These are phyloP conservation scores for Cladorrhinum samala DNA, from an alignment of 495 filamentous ascomycete species.

Conservation along the genomic window DNA sequence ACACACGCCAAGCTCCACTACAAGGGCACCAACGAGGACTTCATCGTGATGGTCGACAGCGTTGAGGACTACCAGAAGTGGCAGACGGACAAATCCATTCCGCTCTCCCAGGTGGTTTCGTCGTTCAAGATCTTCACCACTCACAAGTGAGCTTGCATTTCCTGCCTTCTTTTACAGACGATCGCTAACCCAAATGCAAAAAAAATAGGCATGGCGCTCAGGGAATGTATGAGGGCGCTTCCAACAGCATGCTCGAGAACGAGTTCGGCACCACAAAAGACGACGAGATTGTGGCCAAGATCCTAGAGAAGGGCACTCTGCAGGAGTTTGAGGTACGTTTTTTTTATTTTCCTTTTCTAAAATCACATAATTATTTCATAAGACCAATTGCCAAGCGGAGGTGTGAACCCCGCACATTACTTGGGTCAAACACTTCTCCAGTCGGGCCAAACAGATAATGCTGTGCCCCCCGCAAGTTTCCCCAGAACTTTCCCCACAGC, in stretches of 20 bases:
- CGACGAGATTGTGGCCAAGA: constrained; percentile 71
- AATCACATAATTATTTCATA: not conserved
- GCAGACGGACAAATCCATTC: constrained; percentile 71
- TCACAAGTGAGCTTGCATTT: constrained; percentile 63
- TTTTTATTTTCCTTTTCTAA: not conserved
- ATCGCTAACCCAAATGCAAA: not conserved
- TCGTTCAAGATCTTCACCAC: constrained; percentile 87
- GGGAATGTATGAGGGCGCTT: constrained; percentile 69
- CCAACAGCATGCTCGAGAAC: constrained; percentile 64
- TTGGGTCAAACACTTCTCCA: no score
- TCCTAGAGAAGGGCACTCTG: constrained; percentile 67
- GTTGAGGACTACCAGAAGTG: constrained; percentile 66
- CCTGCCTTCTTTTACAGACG: not conserved
- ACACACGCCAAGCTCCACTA: constrained; percentile 75
- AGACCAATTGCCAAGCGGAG: no score
- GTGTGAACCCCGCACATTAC: no score
- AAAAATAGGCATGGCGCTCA: constrained; percentile 72
- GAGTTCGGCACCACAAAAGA: constrained; percentile 80
- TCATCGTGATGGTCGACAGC: constrained; percentile 83
- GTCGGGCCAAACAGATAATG: no score
- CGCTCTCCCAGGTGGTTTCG: constrained; percentile 77
- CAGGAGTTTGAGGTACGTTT: constrained; percentile 60
- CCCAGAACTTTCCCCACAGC: not conserved
- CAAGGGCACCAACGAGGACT: constrained; percentile 85
- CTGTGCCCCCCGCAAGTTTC: no score